These are phyloP conservation scores for Vairimorpha ceranae DNA, from an alignment of 371 early-diverging fungal species.

Conservation along the genomic window DNA sequence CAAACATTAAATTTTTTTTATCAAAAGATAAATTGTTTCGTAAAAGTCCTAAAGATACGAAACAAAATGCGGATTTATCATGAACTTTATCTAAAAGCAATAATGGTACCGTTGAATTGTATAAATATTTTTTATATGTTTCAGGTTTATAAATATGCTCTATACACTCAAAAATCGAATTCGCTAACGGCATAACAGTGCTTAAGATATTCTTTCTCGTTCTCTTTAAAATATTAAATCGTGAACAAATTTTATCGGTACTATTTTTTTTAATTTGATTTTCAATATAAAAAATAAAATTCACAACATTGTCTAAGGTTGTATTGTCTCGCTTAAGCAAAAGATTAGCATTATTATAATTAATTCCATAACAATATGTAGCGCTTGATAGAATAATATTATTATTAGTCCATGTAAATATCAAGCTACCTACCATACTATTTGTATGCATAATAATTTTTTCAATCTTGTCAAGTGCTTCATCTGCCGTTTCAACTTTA, in stretches of 20 bases:
- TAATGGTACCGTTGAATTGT: background rate
- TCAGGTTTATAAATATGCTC: background rate
- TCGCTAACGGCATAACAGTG: constrained; percentile 35
- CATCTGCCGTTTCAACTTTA: constrained; percentile 61
- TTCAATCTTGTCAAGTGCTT: background rate
- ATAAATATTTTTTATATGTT: constrained; percentile 1
- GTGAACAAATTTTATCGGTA: constrained; percentile 27
- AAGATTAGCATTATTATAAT: constrained; percentile 17
- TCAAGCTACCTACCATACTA: constrained; percentile 33
- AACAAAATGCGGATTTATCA: background rate
- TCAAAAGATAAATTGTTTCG: background rate
- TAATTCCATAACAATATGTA: constrained; percentile 48
- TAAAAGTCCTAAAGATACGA: constrained; percentile 36
- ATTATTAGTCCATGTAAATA: constrained; percentile 58
- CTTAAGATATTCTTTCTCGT: constrained; percentile 42
- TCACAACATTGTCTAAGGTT: constrained; percentile 34
- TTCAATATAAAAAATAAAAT: constrained; percentile 35
- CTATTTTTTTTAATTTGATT: constrained; percentile 39
- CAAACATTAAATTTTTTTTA: constrained; percentile 44
- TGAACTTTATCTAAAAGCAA: background rate
- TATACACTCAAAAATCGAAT: constrained; percentile 44
- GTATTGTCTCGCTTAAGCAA: constrained; percentile 19
- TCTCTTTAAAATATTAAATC: constrained; percentile 27
- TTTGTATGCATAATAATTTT: constrained; percentile 36
- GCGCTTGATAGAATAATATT: constrained; percentile 56